Evolutionary conservation across 2,329 filamentous ascomycete species (phyloP), one percentile per base, ranked within the genome.

Genomic region (Metarhizium rileyi): DNA sequence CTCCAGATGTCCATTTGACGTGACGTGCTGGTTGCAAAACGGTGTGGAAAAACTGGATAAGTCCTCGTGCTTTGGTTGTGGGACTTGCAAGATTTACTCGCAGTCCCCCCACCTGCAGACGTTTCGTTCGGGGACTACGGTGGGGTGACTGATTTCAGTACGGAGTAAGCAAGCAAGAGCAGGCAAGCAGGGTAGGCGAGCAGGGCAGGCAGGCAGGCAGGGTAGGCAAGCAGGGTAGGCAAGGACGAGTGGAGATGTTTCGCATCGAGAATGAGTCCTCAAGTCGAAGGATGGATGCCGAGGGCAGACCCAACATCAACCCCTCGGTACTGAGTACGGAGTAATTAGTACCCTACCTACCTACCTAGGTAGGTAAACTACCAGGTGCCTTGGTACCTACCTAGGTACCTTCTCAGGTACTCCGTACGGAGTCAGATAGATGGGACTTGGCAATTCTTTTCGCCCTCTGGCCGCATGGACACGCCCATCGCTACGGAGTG

Each of bases 61-160:
- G 42, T 49, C 47, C 47, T 49, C 47, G 47, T 45, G 47, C 22
- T 49, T 25, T 40, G n/a, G 22, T 48, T 48, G 47, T 44, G 47
- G 47, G 28, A 27, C 47, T 27, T n/a, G 33, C 3, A 30, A 44
- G 18, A 22, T 20, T 36, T 35, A 25, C 47, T 12, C 6, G 20
- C 27, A n/a, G n/a, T 12, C 5, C 14, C 9, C 27, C 26, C 38
- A 48, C 46, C 43, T 20, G 18, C 25, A 25, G 38, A 43, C 40
- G 26, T n/a, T 38, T 38, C 18, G 6, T 36, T 36, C 33, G 33
- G 33, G 33, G 6, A 18, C 28, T 30, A 12, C 28, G 12, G 6
- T 28, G 27, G 27, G 12, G 8, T 28, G 27, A 28, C 8, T 28
- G 27, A 28, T 28, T 28, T n/a, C n/a, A n/a, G n/a, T n/a, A n/a